phyloP scores from a whole-genome alignment of 108 stramenopile species.

The Nannochloropsis salina region DNA sequence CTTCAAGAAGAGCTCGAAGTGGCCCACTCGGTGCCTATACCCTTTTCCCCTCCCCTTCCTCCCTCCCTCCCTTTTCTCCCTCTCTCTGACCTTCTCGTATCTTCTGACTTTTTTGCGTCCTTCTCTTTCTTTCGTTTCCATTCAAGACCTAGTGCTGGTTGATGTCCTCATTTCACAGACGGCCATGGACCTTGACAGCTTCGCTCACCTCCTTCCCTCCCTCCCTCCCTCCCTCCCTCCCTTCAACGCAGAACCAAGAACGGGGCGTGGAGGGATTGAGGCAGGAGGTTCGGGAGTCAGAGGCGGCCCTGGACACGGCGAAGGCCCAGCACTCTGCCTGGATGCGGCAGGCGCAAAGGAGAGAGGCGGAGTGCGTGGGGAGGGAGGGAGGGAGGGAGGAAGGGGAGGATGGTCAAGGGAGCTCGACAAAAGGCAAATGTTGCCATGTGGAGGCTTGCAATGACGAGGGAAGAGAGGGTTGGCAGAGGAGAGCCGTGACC shows the following conservation, averaged over 20 bases:
- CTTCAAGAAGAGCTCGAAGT: background rate
- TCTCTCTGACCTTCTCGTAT: background rate
- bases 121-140: background rate
- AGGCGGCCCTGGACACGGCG: background rate
- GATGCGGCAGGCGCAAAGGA: background rate
- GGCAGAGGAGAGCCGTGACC: background rate
- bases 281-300: background rate
- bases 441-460: background rate
- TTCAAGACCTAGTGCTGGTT: too few relatives aligned
- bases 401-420: background rate
- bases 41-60: background rate
- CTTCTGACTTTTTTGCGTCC: background rate
- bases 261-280: background rate
- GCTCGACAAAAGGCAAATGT: background rate
- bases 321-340: background rate
- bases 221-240: conserved; percentile 2
- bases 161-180: too few relatives aligned
- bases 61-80: background rate
- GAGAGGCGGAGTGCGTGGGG: background rate
- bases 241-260: background rate
- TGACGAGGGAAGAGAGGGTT: background rate
- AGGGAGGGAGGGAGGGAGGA: background rate
- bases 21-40: background rate
- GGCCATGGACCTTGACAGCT: too few relatives aligned
- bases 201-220: too few relatives aligned